Percentiles rank a stretch among this genome's conserved stretches.
Evolutionary conservation across 2,329 filamentous ascomycete genomes (phyloP).

Genomic region (Fulvia fulva): DNA sequence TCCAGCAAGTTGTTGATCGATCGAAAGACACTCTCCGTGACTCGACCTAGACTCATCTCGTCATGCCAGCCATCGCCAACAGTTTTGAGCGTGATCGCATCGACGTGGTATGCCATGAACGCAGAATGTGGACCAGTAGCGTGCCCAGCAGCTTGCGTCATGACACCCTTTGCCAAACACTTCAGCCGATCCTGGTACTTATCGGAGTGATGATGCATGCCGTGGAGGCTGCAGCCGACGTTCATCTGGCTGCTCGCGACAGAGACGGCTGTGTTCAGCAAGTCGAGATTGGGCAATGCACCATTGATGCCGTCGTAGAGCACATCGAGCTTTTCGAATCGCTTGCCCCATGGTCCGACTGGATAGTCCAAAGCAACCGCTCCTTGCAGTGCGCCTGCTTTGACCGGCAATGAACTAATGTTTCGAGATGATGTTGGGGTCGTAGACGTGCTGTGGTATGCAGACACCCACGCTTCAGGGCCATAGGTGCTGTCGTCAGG

Average conservation of each 20-base stretch:
- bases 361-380: slow-evolving; percentile 93
- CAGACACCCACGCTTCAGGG: slow-evolving; percentile 94
- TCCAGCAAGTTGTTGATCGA: slow-evolving; percentile 95
- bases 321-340: slow-evolving; percentile 84
- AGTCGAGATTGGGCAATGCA: slow-evolving; percentile 88
- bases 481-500: slow-evolving; percentile 85
- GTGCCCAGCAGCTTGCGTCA: slow-evolving; percentile 84
- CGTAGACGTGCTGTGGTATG: slow-evolving; percentile 88
- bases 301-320: slow-evolving; percentile 95
- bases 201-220: slow-evolving; percentile 74
- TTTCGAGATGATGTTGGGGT: slow-evolving; percentile 45
- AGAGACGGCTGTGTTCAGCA: slow-evolving; percentile 88
- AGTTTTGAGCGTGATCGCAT: slow-evolving; percentile 88
- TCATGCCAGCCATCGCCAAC: slow-evolving; percentile 93
- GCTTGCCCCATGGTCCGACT: slow-evolving; percentile 61
- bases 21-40: slow-evolving; percentile 84
- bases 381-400: slow-evolving; percentile 88
- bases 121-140: slow-evolving; percentile 88
- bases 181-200: slow-evolving; percentile 75
- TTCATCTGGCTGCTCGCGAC: slow-evolving; percentile 92
- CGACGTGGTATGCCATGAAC: slow-evolving; percentile 97
- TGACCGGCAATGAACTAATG: slow-evolving; percentile 75
- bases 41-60: slow-evolving; percentile 89
- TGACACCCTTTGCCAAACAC: slow-evolving; percentile 89
- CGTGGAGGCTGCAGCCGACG: slow-evolving; percentile 76